Evolutionary conservation across 2,329 filamentous ascomycete species (phyloP), one percentile per base, ranked within the genome.

Genomic region (Leptoxyphium fumago): DNA sequence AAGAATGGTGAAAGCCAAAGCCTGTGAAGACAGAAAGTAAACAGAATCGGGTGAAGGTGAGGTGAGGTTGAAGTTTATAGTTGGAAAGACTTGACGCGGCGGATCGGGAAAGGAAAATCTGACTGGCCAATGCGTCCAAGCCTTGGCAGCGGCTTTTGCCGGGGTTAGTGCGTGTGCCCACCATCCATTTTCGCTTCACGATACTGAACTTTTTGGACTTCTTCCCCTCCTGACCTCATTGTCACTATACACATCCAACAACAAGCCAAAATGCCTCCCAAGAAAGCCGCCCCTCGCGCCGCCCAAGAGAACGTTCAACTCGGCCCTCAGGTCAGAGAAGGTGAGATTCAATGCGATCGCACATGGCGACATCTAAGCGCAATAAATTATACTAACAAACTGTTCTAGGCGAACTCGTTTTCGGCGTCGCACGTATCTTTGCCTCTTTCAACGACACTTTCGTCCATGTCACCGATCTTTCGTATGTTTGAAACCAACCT

Each of bases 381-480:
- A 26, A 26, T 3, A 17, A 14, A 10, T 13, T 17, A 45, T 40
- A 51, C 54, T 59, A 47, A 59, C 45, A 46, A 48, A 26, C 45
- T 44, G 48, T 41, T 49, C 54, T 56, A 89, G 87, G 87, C 74
- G 86, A 94, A 75, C 84, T 94, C 70, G 87, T 94, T 70, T 95
- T 95, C 70, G 88, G 88, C 70, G 88, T 94, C 73, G 88, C 88
- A 68, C 85, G 88, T 70, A 95, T 95, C 77, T 91, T 95, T 72
- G 88, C 88, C 64, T 94, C 85, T 55, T 71, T 72, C 61, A 71
- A 72, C 61, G 69, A 71, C 54, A 72, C 69, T 60, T 72, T 72
- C 64, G 91, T 98, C 68, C 91, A 98, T 76, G 86, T 98, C 68
- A 98, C 91, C 76, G 91, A 96, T 94, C 86, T 98, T 70, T 69